Percentiles rank a stretch among this genome's conserved stretches.
phyloP scores from a whole-genome alignment of 2,329 filamentous ascomycete genomes.

The Pseudovirgaria hyperparasitica region DNA sequence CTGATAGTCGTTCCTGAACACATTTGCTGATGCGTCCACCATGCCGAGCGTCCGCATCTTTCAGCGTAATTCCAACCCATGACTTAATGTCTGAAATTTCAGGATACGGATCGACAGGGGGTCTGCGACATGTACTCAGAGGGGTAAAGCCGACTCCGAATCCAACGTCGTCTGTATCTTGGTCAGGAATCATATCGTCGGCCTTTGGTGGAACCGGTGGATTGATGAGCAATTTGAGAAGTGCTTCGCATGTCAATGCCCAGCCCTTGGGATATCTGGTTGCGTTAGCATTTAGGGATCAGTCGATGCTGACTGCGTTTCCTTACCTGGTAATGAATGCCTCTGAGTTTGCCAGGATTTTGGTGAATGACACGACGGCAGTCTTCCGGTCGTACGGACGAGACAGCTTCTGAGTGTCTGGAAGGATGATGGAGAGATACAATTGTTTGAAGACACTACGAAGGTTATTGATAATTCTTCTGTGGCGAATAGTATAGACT shows the following conservation, averaged over 20 bases:
- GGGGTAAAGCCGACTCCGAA: conserved; percentile 93
- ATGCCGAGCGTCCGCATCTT: conserved; percentile 62
- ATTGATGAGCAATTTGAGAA: conserved; percentile 81
- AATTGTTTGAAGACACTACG: conserved; percentile 64
- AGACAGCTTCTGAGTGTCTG: conserved; percentile 76
- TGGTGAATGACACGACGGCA: conserved; percentile 85
- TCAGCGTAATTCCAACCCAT: conserved; percentile 77
- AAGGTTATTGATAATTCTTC: conserved; percentile 9
- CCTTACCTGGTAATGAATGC: conserved; percentile 66
- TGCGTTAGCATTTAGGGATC: not conserved
- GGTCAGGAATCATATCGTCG: conserved; percentile 68
- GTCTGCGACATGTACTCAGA: conserved; percentile 76
- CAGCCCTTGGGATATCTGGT: conserved; percentile 52
- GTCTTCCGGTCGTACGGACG: conserved; percentile 85
- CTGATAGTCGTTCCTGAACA: conserved; percentile 54
- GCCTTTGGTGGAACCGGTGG: conserved; percentile 58
- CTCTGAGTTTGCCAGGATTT: conserved; percentile 75
- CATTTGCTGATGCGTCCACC: conserved; percentile 58
- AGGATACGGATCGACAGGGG: conserved; percentile 67
- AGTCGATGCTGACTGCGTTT: not conserved
- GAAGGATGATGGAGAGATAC: conserved; percentile 77
- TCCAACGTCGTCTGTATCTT: conserved; percentile 86
- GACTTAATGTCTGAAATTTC: conserved; percentile 65
- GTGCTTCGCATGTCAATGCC: conserved; percentile 77
- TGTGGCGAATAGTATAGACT: conserved; percentile 10